Percentiles rank a stretch among this genome's conserved stretches.
These are phyloP conservation scores for Trichoderma sp. DNA, from an alignment of 2,329 filamentous ascomycete genomes.

Conservation along the genomic window DNA sequence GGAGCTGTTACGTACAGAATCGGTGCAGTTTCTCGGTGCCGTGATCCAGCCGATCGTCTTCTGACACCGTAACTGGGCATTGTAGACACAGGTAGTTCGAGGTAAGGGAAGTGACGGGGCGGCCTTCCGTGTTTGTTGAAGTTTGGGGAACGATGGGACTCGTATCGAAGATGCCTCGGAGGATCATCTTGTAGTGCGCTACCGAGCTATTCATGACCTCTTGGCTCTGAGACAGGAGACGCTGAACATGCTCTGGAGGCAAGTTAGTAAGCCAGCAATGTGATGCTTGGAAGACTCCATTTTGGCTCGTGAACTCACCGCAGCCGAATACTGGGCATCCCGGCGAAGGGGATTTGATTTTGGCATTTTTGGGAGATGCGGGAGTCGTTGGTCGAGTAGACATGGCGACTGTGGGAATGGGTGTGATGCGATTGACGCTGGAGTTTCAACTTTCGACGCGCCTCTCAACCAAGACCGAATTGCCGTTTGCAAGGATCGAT, in stretches of 20 bases:
- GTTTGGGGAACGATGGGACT: conserved; percentile 64
- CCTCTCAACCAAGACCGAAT: neutral
- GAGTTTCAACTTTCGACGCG: neutral
- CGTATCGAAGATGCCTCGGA: conserved; percentile 68
- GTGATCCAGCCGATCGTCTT: conserved; percentile 65
- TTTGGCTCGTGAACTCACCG: conserved; percentile 45
- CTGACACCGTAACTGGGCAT: conserved; percentile 66
- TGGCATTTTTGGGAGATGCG: conserved; percentile 54
- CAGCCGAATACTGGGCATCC: conserved; percentile 63
- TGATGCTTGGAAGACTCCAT: neutral
- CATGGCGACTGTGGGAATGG: conserved; percentile 33
- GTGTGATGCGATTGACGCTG: neutral
- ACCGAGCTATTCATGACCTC: conserved; percentile 67
- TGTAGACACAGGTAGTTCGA: conserved; percentile 71
- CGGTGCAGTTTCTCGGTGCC: conserved; percentile 66
- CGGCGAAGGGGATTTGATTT: conserved; percentile 57
- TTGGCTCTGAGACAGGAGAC: conserved; percentile 59
- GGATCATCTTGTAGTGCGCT: conserved; percentile 67
- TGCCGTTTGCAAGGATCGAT: neutral
- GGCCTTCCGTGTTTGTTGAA: conserved; percentile 55
- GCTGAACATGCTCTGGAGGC: conserved; percentile 66
- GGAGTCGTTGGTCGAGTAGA: conserved; percentile 48
- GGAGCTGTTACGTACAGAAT: conserved; percentile 57
- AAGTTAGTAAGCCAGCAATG: conserved; percentile 23
- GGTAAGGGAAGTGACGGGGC: conserved; percentile 58